A percentile compares a stretch with the other conserved stretches of the same genome.
Conservation (phyloP, 164 flowering plant genomes). For the Umbilicus rupestris region DNA sequence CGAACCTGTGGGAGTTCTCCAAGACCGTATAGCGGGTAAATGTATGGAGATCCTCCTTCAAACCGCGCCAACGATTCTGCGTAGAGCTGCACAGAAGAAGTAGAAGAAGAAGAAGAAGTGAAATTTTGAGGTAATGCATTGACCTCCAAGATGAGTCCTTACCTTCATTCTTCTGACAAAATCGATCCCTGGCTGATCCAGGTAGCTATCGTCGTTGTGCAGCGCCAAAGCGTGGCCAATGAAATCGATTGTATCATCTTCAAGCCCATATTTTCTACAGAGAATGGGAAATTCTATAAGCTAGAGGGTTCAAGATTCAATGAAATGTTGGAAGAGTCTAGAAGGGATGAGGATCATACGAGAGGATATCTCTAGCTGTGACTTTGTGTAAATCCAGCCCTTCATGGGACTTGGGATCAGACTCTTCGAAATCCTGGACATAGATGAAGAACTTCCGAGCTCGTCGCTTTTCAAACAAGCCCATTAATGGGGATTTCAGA, state of each 20-base stretch:
- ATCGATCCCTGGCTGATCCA: conserved; percentile 75
- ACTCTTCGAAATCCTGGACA: conserved; percentile 90
- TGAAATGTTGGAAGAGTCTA: background rate
- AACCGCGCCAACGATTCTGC: conserved; percentile 95
- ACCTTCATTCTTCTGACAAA: conserved; percentile 89
- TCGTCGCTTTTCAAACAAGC: conserved; percentile 87
- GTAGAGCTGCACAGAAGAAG: conserved; percentile 49
- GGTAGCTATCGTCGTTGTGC: conserved; percentile 57
- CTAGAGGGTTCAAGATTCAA: background rate
- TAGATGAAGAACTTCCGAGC: conserved; percentile 87
- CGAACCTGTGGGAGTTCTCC: conserved; percentile 94
- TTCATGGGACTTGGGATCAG: conserved; percentile 86
- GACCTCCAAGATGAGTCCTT: conserved; percentile 6
- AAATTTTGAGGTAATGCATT: no score
- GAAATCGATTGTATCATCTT: conserved; percentile 84
- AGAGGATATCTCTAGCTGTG: conserved; percentile 66
- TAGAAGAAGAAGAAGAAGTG: no score
- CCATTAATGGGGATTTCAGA: conserved; percentile 83
- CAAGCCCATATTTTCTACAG: conserved; percentile 80
- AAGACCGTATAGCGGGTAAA: conserved; percentile 85
- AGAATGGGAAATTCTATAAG: background rate
- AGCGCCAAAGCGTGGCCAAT: conserved; percentile 98
- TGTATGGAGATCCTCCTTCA: conserved; percentile 89
- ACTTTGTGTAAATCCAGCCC: conserved; percentile 71
- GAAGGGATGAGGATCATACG: conserved; percentile 25